phyloP scores from a whole-genome alignment of 129 eudicot genomes.

The Flaveria brownii region DNA sequence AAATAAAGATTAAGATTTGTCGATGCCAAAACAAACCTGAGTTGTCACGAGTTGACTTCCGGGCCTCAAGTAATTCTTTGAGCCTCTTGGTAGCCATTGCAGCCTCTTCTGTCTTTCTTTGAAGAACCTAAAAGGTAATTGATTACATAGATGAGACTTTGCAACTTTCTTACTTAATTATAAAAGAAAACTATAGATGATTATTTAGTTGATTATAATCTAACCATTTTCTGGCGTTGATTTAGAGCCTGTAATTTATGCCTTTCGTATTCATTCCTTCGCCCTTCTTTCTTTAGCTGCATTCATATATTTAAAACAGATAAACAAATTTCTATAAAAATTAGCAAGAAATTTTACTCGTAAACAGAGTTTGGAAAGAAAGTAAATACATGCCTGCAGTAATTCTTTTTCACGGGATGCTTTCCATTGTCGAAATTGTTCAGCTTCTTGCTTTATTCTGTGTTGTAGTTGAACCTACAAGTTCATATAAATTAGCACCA shows the following conservation, averaged over 20 bases:
- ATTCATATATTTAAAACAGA: not conserved
- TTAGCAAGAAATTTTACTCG: slow-evolving; percentile 5
- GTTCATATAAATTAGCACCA: slow-evolving; percentile 25
- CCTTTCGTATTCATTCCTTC: slow-evolving; percentile 95
- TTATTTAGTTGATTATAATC: slow-evolving; percentile 24
- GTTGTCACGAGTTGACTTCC: slow-evolving; percentile 87
- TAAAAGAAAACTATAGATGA: not conserved
- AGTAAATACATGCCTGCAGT: slow-evolving; percentile 57
- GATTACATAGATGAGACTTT: not conserved
- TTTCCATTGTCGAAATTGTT: slow-evolving; percentile 97
- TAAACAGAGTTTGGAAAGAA: slow-evolving; percentile 9
- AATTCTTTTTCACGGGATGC: slow-evolving; percentile 98
- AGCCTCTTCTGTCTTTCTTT: slow-evolving; percentile 99
- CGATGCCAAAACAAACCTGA: slow-evolving; percentile 47
- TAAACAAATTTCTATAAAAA: not conserved
- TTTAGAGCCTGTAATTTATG: slow-evolving; percentile 92
- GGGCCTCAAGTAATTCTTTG: slow-evolving; percentile 95
- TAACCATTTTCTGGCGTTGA: slow-evolving; percentile 98
- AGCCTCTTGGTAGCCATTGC: slow-evolving; percentile 98
- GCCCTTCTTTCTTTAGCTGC: slow-evolving; percentile 94
- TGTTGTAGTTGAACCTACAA: slow-evolving; percentile 93
- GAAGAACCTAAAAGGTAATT: slow-evolving; percentile 72
- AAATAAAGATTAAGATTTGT: not conserved
- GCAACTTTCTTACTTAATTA: not conserved
- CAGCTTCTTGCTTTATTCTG: slow-evolving; percentile 95